A percentile compares a stretch with the other conserved stretches of the same genome.
These are phyloP conservation scores for Dalbergia cultrata DNA, from an alignment of 306 rosid genomes.

Conservation along the genomic window DNA sequence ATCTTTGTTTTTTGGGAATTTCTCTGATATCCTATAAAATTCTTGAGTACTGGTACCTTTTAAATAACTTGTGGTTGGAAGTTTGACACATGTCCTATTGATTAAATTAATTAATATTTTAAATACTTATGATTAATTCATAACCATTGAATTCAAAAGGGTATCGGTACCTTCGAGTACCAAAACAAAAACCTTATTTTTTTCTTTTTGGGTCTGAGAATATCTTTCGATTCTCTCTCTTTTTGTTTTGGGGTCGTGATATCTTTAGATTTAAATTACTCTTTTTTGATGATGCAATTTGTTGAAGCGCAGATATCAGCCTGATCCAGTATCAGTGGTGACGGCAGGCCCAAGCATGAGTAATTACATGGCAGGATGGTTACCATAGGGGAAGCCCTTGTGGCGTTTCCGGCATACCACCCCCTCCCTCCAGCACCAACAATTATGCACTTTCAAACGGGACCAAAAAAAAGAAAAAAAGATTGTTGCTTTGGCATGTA, in stretches of 20 bases:
- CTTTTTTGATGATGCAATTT: neutral
- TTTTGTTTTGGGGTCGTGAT: no score
- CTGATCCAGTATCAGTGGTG: constrained; percentile 75
- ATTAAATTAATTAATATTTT: no score
- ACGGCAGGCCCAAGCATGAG: constrained; percentile 93
- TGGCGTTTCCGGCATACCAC: constrained; percentile 6
- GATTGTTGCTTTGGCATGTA: constrained; percentile 42
- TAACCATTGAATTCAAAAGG: no score
- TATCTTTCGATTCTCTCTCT: neutral
- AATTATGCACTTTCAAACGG: constrained; percentile 21
- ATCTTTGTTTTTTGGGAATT: no score
- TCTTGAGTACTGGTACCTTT: no score
- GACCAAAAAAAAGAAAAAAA: neutral
- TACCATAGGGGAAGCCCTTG: constrained; percentile 61
- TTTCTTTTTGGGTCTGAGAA: no score
- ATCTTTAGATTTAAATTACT: neutral
- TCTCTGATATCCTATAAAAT: no score
- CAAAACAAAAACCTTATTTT: no score
- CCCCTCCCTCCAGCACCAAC: constrained; percentile 27
- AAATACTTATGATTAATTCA: no score
- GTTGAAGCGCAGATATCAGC: constrained; percentile 70
- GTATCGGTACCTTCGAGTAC: no score
- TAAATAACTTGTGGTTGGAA: no score
- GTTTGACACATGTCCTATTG: no score
- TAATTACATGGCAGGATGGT: constrained; percentile 89